Base-by-base conservation (phyloP, 495 filamentous ascomycete species). In the Bombardia bombarda region DNA sequence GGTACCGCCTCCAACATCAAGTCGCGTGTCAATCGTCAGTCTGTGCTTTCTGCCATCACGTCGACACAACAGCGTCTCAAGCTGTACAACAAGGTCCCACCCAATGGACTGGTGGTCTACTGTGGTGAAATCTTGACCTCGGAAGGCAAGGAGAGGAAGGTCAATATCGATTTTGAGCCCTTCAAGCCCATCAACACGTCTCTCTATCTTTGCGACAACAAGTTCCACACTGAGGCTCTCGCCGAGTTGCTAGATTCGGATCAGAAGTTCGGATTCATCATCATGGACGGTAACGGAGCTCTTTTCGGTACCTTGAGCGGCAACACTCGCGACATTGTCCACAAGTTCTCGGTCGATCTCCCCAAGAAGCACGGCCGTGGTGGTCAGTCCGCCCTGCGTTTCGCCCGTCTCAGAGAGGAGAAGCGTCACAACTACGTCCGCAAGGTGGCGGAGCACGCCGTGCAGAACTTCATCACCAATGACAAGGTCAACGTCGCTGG, bases 111-210 rank as follows among this genome's bases (percentile, higher is more conserved):
- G 38, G 92, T 98, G 39, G 84, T 98, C 45, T 98, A 98, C 75
- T 98, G 92, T 67, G 92, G 92, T 80, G 92, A 98, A 95, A 95
- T 98, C 63, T 88, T 98, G 70, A 98, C 92, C 13, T 83, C 82
- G 7, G 92, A 98, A 72, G 92, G 92, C 64, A 98, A 98, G 65
- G 92, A 98, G 66, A 77, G 92, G 47, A 97, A 95, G 75, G 92
- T 98, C 70, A 98, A 97, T 68, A 97, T 97, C 60, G 93, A 97
- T 57, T 98, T 98, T 59, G 92, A 98, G 62, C 92, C 92, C 12
- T 98, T 98, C 75, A 98, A 97, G 74, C 90, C 92, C 17, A 97
- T 98, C 78, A 98, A 98, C 67, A 98, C 92, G 4, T 98, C 92
- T 8, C 79, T 98, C 7, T 98, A 98, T 63, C 82, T 98, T 21